phyloP scores from a whole-genome alignment of 2,329 filamentous ascomycete genomes.

The Hymenoscyphus repandus region DNA sequence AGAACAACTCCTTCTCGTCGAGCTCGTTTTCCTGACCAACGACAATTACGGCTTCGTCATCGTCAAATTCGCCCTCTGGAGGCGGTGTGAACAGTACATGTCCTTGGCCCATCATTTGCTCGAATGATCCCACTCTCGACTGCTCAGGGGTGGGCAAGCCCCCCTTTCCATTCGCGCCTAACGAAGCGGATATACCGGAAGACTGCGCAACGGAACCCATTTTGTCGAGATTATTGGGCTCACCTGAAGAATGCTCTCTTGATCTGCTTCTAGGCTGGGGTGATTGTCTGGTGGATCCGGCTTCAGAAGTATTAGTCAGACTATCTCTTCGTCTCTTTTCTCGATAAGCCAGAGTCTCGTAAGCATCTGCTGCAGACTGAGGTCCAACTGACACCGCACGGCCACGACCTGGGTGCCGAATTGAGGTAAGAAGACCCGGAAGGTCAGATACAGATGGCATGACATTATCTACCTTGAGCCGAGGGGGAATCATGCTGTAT shows the following conservation, averaged over 20 bases:
- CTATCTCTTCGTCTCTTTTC: constrained; percentile 63
- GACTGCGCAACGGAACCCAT: constrained; percentile 23
- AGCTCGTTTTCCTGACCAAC: constrained; percentile 43
- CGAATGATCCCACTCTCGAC: constrained; percentile 55
- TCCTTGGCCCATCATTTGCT: constrained; percentile 69
- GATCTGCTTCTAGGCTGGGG: constrained; percentile 7
- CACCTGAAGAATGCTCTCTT: constrained; percentile 14
- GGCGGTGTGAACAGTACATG: constrained; percentile 34
- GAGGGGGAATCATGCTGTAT: constrained; percentile 76
- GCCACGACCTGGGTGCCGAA: constrained; percentile 71
- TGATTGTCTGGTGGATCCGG: constrained; percentile 7
- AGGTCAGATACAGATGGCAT: constrained; percentile 87
- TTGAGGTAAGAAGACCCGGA: constrained; percentile 72
- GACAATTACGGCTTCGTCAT: constrained; percentile 32
- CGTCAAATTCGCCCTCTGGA: constrained; percentile 34
- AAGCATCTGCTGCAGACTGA: constrained; percentile 92
- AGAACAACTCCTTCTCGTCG: constrained; percentile 77
- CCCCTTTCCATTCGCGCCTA: constrained; percentile 28
- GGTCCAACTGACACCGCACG: constrained; percentile 86
- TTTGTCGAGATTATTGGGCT: constrained; percentile 13
- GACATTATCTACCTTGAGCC: constrained; percentile 77
- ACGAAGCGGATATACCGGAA: constrained; percentile 44
- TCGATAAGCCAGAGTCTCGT: constrained; percentile 89
- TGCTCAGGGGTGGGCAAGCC: constrained; percentile 42
- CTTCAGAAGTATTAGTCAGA: constrained; percentile 26